phyloP scores from a whole-genome alignment of 805 yeast species.

The Starmerella asiatica region DNA sequence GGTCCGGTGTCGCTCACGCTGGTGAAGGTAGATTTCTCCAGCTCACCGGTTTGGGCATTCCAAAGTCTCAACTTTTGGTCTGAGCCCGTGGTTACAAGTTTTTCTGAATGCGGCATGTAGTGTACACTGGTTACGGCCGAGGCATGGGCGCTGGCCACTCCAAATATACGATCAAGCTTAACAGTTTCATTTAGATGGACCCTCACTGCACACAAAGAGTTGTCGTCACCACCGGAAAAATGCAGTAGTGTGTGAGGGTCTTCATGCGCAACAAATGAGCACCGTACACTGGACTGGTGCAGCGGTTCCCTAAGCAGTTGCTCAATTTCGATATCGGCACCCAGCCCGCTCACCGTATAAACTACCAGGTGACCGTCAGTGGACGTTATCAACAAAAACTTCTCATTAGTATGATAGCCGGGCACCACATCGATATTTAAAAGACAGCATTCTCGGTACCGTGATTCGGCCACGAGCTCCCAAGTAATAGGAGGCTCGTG shows the following conservation, averaged over 20 bases:
- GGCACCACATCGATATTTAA: conserved; percentile 44
- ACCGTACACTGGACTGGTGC: conserved; percentile 79
- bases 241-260: conserved; percentile 24
- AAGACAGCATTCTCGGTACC: conserved; percentile 65
- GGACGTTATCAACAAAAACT: conserved; percentile 44
- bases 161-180: conserved; percentile 20
- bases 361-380: conserved; percentile 70
- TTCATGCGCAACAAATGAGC: conserved; percentile 31
- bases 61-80: conserved; percentile 69
- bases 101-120: conserved; percentile 14
- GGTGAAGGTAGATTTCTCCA: conserved; percentile 42
- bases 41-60: conserved; percentile 30
- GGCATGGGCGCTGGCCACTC: conserved; percentile 52
- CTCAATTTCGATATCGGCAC: neutral
- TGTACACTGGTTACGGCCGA: conserved; percentile 68
- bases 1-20: conserved; percentile 89
- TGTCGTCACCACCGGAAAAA: conserved; percentile 88
- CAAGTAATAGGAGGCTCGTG: conserved; percentile 22
- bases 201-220: conserved; percentile 41
- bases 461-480: conserved; percentile 32
- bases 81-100: conserved; percentile 51
- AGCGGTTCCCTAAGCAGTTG: conserved; percentile 31
- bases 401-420: conserved; percentile 17
- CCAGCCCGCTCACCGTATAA: conserved; percentile 38
- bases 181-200: conserved; percentile 23